Evolutionary conservation across 495 filamentous ascomycete genomes (phyloP).

Genomic region (Xylaria telfairii): DNA sequence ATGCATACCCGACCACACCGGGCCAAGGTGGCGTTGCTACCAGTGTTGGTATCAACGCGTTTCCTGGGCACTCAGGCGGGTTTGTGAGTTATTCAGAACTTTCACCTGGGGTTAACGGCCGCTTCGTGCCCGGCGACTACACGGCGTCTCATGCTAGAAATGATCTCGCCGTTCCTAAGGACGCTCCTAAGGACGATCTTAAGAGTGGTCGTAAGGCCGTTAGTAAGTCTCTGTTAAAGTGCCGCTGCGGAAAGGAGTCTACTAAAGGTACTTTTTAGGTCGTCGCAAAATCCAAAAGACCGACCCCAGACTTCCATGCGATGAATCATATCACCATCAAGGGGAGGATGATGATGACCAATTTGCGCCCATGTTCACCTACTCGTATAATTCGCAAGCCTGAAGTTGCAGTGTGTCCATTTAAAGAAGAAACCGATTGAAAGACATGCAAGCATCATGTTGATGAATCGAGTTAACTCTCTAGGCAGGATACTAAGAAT

Average conservation of each 20-base stretch:
- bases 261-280: not conserved
- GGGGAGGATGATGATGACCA: not conserved
- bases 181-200: too few species aligned
- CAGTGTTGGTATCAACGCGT: not conserved
- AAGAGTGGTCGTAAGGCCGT: too few species aligned
- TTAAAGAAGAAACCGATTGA: too few species aligned
- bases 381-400: not conserved
- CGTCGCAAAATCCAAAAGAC: not conserved
- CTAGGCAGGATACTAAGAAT: not conserved
- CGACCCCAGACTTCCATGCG: slow-evolving; percentile 4
- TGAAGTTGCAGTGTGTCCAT: not conserved
- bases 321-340: not conserved
- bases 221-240: not conserved
- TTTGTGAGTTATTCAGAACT: not conserved
- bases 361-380: not conserved
- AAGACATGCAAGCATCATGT: too few species aligned
- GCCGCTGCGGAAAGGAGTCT: not conserved
- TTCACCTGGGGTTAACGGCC: not conserved
- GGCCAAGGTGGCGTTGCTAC: not conserved
- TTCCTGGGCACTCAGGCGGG: not conserved
- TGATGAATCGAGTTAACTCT: not conserved
- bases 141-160: too few species aligned
- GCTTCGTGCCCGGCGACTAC: not conserved
- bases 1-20: not conserved
- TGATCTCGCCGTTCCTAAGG: too few species aligned